These are phyloP conservation scores for Ceratocystis huliohia DNA, from an alignment of 2,329 filamentous ascomycete species.

Conservation along the genomic window DNA sequence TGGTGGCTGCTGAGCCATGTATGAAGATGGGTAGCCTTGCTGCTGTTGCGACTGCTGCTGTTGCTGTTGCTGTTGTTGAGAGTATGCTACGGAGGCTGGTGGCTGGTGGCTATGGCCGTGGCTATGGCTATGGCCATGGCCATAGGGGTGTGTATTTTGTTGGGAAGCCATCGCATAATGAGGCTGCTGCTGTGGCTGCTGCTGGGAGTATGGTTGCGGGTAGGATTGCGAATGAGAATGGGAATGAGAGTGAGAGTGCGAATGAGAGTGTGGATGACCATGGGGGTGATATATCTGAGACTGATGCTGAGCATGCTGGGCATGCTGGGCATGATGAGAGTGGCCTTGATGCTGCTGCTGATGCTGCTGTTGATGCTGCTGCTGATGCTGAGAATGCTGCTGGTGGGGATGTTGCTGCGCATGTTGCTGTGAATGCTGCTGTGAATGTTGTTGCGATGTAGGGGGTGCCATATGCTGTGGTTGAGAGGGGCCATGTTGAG, in stretches of 20 bases:
- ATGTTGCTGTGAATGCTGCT: slow-evolving; percentile 25
- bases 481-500: slow-evolving; percentile 1
- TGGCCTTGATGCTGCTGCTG: slow-evolving; percentile 32
- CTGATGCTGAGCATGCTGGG: slow-evolving; percentile 45
- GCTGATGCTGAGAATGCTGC: slow-evolving; percentile 18
- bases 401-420: slow-evolving; percentile 22
- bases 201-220: background rate
- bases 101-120: slow-evolving; percentile 22
- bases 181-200: slow-evolving; percentile 25
- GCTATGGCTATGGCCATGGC: slow-evolving; percentile 17
- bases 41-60: slow-evolving; percentile 22
- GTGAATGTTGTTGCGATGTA: slow-evolving; percentile 36
- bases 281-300: slow-evolving; percentile 32
- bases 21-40: slow-evolving; percentile 7
- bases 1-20: slow-evolving; percentile 18
- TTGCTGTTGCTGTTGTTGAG: slow-evolving; percentile 23
- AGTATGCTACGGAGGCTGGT: background rate
- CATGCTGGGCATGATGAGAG: slow-evolving; percentile 32
- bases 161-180: slow-evolving; percentile 25
- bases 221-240: slow-evolving; percentile 21
- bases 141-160: slow-evolving; percentile 30
- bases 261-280: slow-evolving; percentile 12
- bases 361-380: slow-evolving; percentile 30
- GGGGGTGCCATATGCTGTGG: slow-evolving; percentile 28
- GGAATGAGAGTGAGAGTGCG: slow-evolving; percentile 24